Conservation (phyloP, 176 grass and related monocot genomes). For the Cocos nucifera region DNA sequence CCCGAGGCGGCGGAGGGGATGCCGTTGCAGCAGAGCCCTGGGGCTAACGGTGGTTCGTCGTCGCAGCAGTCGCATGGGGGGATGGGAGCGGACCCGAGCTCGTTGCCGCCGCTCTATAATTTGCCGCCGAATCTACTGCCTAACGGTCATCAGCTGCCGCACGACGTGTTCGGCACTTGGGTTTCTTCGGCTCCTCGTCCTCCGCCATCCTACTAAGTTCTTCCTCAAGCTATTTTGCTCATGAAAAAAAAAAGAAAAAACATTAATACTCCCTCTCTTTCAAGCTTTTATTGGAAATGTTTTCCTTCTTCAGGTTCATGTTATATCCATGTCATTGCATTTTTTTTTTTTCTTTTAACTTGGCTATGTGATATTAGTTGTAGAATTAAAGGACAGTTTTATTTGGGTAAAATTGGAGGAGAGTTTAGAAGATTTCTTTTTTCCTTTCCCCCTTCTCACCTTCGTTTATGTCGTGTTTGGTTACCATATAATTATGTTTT, state of each 20-base stretch:
- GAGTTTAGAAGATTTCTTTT: too few relatives aligned
- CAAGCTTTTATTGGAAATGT: slow-evolving; percentile 19
- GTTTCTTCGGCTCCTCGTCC: slow-evolving; percentile 17
- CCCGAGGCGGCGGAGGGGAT: slow-evolving; percentile 17
- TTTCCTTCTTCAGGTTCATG: not conserved
- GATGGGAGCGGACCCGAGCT: slow-evolving; percentile 21
- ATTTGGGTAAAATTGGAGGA: too few relatives aligned
- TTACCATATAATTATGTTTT: too few relatives aligned
- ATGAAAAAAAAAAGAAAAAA: not conserved
- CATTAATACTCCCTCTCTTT: not conserved
- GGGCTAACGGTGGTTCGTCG: slow-evolving; percentile 6
- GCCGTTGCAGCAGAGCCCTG: slow-evolving; percentile 23
- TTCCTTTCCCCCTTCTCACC: too few relatives aligned
- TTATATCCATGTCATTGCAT: too few relatives aligned
- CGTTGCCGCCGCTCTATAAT: slow-evolving; percentile 51
- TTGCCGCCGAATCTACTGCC: slow-evolving; percentile 59
- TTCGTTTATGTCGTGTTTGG: too few relatives aligned
- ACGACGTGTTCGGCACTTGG: slow-evolving; percentile 45
- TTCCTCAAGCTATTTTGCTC: slow-evolving; percentile 9
- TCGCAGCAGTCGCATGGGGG: slow-evolving; percentile 18
- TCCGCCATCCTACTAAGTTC: slow-evolving; percentile 32
- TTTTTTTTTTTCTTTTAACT: too few relatives aligned
- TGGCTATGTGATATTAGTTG: too few relatives aligned
- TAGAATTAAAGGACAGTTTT: too few relatives aligned
- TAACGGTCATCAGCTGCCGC: slow-evolving; percentile 52